Evolutionary conservation across 1,284 basidiomycete genomes (phyloP).

Genomic region (Malassezia arunalokei): DNA sequence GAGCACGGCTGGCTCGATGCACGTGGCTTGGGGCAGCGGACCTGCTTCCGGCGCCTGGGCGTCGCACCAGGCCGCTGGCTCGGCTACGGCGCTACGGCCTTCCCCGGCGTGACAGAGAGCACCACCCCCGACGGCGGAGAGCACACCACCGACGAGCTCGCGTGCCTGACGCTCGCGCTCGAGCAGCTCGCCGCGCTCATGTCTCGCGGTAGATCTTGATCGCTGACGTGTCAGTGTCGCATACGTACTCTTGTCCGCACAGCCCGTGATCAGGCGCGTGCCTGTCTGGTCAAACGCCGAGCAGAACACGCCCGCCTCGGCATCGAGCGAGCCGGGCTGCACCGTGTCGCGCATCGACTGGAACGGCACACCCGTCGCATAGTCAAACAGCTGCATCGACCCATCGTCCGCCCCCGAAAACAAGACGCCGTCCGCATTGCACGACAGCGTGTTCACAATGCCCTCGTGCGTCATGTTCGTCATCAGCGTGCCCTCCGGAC

Average conservation of each 20-base stretch:
- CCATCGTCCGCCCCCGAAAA: conserved; percentile 61
- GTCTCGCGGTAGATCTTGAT: conserved; percentile 18
- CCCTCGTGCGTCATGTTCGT: conserved; percentile 93
- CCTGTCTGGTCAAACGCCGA: conserved; percentile 93
- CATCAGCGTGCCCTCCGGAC: conserved; percentile 85
- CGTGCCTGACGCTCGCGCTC: conserved; percentile 22
- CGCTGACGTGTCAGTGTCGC: conserved; percentile 4
- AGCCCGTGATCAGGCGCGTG: conserved; percentile 78
- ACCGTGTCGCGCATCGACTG: conserved; percentile 86
- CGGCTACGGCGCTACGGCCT: conserved; percentile 71
- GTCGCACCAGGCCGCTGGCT: conserved; percentile 82
- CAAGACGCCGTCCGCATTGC: conserved; percentile 89
- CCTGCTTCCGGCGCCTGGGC: conserved; percentile 74
- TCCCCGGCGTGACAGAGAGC: conserved; percentile 66
- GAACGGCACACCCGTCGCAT: conserved; percentile 83
- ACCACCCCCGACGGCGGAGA: conserved; percentile 40
- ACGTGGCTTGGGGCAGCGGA: conserved; percentile 57
- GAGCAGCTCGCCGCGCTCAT: conserved; percentile 7
- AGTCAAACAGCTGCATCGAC: conserved; percentile 53
- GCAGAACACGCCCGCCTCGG: conserved; percentile 78
- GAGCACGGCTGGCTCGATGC: conserved; percentile 69
- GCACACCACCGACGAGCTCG: conserved; percentile 24
- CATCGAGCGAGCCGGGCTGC: conserved; percentile 90
- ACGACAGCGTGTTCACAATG: conserved; percentile 87
- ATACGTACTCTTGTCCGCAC: conserved; percentile 71